Evolutionary conservation across 2,329 filamentous ascomycete genomes (phyloP).

Genomic region (Tolypocladium amazonense): DNA sequence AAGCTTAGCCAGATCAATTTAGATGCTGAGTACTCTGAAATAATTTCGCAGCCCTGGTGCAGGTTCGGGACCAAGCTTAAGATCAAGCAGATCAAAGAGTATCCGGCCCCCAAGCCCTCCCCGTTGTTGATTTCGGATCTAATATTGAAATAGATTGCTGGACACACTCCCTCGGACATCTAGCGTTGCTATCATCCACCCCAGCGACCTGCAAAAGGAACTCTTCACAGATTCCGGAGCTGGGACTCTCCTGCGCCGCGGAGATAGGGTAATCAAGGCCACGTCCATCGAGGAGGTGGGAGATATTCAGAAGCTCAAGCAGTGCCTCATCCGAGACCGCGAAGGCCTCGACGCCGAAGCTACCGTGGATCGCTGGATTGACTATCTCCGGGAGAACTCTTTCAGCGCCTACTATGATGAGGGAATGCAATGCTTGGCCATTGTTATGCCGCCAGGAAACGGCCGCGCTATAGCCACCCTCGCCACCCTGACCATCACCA

Average conservation of each 20-base stretch:
- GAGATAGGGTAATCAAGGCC: slow-evolving; percentile 75
- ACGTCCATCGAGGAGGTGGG: slow-evolving; percentile 63
- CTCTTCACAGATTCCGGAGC: slow-evolving; percentile 93
- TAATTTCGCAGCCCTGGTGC: slow-evolving; percentile 93
- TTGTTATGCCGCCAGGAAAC: slow-evolving; percentile 66
- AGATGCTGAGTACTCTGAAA: slow-evolving; percentile 86
- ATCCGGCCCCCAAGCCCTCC: no score
- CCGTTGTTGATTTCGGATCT: no score
- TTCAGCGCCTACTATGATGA: slow-evolving; percentile 96
- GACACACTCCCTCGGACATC: slow-evolving; percentile 83
- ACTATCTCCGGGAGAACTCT: slow-evolving; percentile 61
- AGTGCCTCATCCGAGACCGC: slow-evolving; percentile 70
- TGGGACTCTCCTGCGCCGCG: slow-evolving; percentile 82
- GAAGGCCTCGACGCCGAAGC: slow-evolving; percentile 72
- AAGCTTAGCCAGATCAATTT: slow-evolving; percentile 97
- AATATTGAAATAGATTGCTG: no score
- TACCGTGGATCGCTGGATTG: slow-evolving; percentile 78
- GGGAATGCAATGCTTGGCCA: slow-evolving; percentile 81
- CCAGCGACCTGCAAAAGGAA: slow-evolving; percentile 90
- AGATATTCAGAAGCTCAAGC: slow-evolving; percentile 67
- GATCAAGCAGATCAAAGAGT: slow-evolving; percentile 96
- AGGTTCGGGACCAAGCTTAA: slow-evolving; percentile 90
- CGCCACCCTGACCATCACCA: slow-evolving; percentile 85
- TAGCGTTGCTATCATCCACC: slow-evolving; percentile 95
- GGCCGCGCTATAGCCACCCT: slow-evolving; percentile 66